Evolutionary conservation across 148 eudicot species (phyloP).

Genomic region (Persicaria maculosa): DNA sequence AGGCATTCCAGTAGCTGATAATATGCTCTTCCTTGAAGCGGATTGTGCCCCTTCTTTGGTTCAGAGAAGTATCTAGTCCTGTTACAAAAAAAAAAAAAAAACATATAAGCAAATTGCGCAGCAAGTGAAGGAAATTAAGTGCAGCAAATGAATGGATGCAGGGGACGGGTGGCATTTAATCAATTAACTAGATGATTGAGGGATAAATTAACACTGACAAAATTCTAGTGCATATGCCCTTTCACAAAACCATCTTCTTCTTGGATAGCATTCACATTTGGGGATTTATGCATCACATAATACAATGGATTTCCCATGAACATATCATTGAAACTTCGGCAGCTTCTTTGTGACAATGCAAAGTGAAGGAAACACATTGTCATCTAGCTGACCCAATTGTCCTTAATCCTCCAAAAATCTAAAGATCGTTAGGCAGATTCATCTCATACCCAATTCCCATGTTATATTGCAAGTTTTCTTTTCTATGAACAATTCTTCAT

Average conservation of each 20-base stretch:
- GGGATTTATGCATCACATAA: background rate
- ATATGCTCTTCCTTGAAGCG: slow-evolving; percentile 99
- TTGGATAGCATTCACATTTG: background rate
- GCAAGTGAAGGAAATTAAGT: background rate
- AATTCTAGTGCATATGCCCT: background rate
- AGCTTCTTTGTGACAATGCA: too few species aligned
- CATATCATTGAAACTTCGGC: background rate
- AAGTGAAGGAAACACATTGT: too few species aligned
- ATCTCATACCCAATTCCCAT: too few species aligned
- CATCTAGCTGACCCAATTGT: too few species aligned
- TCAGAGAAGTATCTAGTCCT: slow-evolving; percentile 98
- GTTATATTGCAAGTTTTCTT: too few species aligned
- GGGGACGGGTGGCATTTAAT: too few species aligned
- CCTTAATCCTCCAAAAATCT: too few species aligned
- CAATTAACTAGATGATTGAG: too few species aligned
- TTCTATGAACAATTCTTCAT: too few species aligned
- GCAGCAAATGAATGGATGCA: too few species aligned
- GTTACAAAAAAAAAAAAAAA: background rate
- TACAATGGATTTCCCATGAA: background rate
- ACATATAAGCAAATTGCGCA: slow-evolving; percentile 13
- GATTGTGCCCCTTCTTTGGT: slow-evolving; percentile 95
- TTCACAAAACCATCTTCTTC: background rate
- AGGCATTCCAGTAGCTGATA: slow-evolving; percentile 99
- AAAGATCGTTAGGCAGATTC: too few species aligned
- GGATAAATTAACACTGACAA: background rate